Evolutionary conservation across 2,329 filamentous ascomycete species (phyloP).

Genomic region (Pseudopyricularia javanii): DNA sequence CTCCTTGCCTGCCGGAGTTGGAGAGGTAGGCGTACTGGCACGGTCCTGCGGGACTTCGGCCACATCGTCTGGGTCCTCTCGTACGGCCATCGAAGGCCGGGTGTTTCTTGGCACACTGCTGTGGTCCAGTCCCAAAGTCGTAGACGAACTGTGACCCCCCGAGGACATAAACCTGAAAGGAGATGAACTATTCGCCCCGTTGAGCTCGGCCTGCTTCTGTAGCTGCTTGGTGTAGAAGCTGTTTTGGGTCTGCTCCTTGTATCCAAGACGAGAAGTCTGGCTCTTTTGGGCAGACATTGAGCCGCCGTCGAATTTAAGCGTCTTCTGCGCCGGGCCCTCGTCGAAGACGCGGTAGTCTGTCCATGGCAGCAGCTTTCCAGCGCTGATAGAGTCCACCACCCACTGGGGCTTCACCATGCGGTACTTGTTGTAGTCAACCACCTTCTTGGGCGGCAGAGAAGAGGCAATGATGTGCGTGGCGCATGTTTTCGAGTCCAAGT

Average conservation of each 20-base stretch:
- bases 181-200: not conserved
- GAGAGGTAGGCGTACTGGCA: not conserved
- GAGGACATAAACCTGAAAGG: not conserved
- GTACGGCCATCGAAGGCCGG: not conserved
- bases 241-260: constrained; percentile 67
- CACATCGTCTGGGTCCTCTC: not conserved
- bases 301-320: constrained; percentile 53
- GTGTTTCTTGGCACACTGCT: not conserved
- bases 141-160: not conserved
- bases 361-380: constrained; percentile 77
- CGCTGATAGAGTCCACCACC: constrained; percentile 80
- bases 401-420: constrained; percentile 90
- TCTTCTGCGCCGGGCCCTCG: constrained; percentile 71
- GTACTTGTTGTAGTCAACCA: constrained; percentile 75
- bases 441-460: constrained; percentile 82
- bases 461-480: constrained; percentile 95
- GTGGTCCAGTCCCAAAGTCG: not conserved
- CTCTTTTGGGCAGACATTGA: constrained; percentile 56
- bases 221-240: constrained; percentile 77
- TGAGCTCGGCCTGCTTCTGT: constrained; percentile 17
- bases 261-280: constrained; percentile 45
- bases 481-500: constrained; percentile 85
- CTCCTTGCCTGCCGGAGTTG: not conserved
- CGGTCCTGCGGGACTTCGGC: not conserved
- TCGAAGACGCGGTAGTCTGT: constrained; percentile 72